These are phyloP conservation scores for Batkoa obscura DNA, from an alignment of 371 early-diverging fungal species.

Conservation along the genomic window DNA sequence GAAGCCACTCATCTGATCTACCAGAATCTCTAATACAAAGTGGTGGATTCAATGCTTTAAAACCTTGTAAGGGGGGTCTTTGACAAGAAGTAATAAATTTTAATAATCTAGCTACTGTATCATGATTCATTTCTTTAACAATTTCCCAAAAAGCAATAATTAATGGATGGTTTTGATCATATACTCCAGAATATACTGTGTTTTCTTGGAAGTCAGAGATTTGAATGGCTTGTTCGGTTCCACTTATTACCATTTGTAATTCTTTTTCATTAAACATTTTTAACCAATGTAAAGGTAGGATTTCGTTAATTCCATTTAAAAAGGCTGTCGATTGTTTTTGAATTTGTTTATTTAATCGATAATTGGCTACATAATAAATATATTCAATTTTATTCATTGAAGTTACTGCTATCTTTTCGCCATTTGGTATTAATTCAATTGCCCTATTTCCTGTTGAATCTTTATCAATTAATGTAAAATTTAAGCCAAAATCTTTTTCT, in stretches of 20 bases:
- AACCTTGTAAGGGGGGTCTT: constrained; percentile 81
- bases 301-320: constrained; percentile 53
- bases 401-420: constrained; percentile 57
- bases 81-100: constrained; percentile 85
- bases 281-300: constrained; percentile 55
- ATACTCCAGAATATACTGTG: constrained; percentile 68
- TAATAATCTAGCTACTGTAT: constrained; percentile 45
- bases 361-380: constrained; percentile 61
- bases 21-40: constrained; percentile 58
- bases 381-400: constrained; percentile 60
- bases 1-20: constrained; percentile 31
- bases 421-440: constrained; percentile 57
- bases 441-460: constrained; percentile 28
- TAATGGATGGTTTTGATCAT: constrained; percentile 34
- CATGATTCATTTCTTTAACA: constrained; percentile 35
- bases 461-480: constrained; percentile 45
- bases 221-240: constrained; percentile 54
- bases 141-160: constrained; percentile 73
- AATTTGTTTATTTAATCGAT: constrained; percentile 59
- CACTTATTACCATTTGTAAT: constrained; percentile 75
- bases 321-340: constrained; percentile 70
- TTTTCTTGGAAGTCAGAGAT: constrained; percentile 51
- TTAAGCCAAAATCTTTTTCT: constrained; percentile 47
- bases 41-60: constrained; percentile 57
- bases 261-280: constrained; percentile 71